Percentiles rank a stretch among this genome's conserved stretches.
Conservation (phyloP, 2,329 filamentous ascomycete species). For the Helminthosporium solani region DNA sequence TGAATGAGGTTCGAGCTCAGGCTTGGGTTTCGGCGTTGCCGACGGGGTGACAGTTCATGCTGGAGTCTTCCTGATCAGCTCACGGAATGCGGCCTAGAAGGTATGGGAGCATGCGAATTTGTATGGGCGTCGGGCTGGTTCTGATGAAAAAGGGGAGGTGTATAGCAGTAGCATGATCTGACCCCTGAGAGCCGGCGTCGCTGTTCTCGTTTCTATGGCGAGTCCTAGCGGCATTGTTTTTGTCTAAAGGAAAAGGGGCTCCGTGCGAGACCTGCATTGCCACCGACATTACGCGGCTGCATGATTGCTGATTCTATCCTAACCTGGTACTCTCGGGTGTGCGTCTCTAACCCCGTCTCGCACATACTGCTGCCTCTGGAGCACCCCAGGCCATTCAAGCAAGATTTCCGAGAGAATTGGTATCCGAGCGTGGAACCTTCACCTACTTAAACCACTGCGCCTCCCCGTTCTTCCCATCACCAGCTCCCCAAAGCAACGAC, state of each 20-base stretch:
- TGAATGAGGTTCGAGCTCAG: conserved; percentile 7
- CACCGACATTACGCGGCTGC: conserved; percentile 4
- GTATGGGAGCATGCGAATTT: conserved; percentile 2
- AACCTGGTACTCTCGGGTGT: conserved; percentile 7
- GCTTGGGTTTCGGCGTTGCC: conserved; percentile 14
- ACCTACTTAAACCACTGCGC: conserved; percentile 14
- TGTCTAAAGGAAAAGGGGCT: conserved; percentile 9
- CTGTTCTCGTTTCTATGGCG: conserved; percentile 5
- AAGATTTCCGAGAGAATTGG: conserved; percentile 8
- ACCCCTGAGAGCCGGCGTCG: conserved; percentile 8
- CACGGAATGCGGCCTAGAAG: conserved; percentile 4
- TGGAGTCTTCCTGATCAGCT: conserved; percentile 3
- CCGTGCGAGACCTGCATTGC: conserved; percentile 13
- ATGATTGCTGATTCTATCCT: conserved; percentile 9
- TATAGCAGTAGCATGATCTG: conserved; percentile 5
- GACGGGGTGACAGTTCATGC: conserved; percentile 3
- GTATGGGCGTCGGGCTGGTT: conserved; percentile 7
- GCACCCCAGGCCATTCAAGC: conserved; percentile 5
- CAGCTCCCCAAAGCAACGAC: conserved; percentile 3
- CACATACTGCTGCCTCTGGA: conserved; percentile 3
- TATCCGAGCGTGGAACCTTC: conserved; percentile 8
- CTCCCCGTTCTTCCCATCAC: conserved; percentile 8
- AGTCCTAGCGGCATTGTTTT: conserved; percentile 9
- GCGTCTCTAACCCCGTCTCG: conserved; percentile 9
- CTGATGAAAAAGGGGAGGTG: conserved; percentile 7